Evolutionary conservation across 805 yeast genomes (phyloP).

Genomic region (Citeromyces nyonsensis): DNA sequence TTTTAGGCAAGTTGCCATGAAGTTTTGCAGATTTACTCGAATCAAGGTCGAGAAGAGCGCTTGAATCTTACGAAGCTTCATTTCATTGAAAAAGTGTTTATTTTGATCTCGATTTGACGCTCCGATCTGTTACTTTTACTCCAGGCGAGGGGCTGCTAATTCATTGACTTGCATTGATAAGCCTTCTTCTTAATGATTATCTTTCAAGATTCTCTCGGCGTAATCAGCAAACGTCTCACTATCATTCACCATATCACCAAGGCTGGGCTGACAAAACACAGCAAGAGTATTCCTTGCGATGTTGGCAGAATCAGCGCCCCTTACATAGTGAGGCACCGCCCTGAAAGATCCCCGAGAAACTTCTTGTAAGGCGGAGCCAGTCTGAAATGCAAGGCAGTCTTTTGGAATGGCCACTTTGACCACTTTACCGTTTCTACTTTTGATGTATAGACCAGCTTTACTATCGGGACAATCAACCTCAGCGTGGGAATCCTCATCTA

Average conservation of each 20-base stretch:
- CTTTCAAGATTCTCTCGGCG: slow-evolving; percentile 22
- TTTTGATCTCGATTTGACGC: no score
- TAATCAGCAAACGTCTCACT: slow-evolving; percentile 32
- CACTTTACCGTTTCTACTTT: slow-evolving; percentile 22
- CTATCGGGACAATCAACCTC: slow-evolving; percentile 22
- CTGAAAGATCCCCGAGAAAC: slow-evolving; percentile 30
- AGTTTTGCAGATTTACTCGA: no score
- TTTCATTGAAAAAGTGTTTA: no score
- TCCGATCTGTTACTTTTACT: no score
- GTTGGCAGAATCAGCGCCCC: slow-evolving; percentile 18
- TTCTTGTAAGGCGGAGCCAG: slow-evolving; percentile 40
- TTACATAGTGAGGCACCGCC: slow-evolving; percentile 45
- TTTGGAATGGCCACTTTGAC: slow-evolving; percentile 37
- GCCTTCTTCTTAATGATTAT: slow-evolving; percentile 18
- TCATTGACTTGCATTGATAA: neutral
- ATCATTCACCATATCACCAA: slow-evolving; percentile 28
- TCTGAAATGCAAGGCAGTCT: slow-evolving; percentile 44
- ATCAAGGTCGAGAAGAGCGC: no score
- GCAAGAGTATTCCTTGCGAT: slow-evolving; percentile 41
- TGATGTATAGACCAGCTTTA: slow-evolving; percentile 32
- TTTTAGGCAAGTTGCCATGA: no score
- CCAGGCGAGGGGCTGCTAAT: no score
- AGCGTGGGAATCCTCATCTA: slow-evolving; percentile 19
- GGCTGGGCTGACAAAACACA: slow-evolving; percentile 44
- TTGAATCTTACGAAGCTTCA: no score